Percentiles rank a stretch among this genome's conserved stretches.
phyloP scores from a whole-genome alignment of 164 flowering plant genomes.

The Stephania yunnanensis region DNA sequence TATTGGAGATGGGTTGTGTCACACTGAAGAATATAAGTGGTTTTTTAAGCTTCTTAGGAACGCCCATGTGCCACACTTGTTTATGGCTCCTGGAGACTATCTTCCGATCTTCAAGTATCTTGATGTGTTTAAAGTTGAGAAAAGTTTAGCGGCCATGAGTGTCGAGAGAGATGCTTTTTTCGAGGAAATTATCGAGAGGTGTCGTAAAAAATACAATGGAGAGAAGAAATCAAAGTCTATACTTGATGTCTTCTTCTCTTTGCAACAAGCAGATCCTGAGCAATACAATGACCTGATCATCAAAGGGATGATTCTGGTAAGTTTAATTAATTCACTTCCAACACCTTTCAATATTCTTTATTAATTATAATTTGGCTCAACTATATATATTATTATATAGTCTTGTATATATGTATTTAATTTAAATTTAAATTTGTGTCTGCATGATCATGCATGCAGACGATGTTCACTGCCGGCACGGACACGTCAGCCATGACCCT shows the following conservation, averaged over 20 bases:
- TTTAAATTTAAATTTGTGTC: too few species aligned
- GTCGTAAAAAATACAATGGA: neutral
- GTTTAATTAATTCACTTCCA: too few species aligned
- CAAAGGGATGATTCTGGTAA: too few species aligned
- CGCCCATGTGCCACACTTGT: neutral
- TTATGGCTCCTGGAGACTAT: neutral
- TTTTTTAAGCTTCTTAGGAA: neutral
- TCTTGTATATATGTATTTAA: too few species aligned
- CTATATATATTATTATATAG: too few species aligned
- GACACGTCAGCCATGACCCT: neutral
- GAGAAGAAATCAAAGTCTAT: too few species aligned
- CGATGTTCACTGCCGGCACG: neutral
- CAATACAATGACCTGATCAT: too few species aligned
- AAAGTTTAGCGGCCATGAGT: neutral
- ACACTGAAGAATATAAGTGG: neutral
- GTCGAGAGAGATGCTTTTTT: neutral
- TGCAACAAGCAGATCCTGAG: too few species aligned
- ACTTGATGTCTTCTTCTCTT: too few species aligned
- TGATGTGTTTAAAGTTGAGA: neutral
- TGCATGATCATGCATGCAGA: too few species aligned
- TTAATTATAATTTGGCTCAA: too few species aligned
- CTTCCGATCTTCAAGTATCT: slow-evolving; percentile 6
- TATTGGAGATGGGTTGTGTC: neutral
- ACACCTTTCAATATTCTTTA: too few species aligned
- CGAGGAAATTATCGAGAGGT: neutral